phyloP scores from a whole-genome alignment of 1,284 basidiomycete species.

The Phylloporus gajari region DNA sequence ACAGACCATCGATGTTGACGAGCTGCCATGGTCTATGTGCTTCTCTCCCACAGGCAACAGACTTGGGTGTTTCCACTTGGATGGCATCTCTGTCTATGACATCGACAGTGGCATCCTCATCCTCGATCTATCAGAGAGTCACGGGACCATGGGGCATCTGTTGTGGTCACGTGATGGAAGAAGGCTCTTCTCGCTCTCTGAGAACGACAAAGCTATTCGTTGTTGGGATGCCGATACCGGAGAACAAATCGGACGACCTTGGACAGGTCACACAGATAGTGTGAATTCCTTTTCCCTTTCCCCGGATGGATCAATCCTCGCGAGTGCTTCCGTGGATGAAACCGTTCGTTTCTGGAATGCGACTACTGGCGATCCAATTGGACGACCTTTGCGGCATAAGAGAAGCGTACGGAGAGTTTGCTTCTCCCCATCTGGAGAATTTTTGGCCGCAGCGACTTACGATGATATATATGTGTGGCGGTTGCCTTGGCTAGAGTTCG shows the following conservation, averaged over 20 bases:
- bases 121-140: no score
- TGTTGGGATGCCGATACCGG: slow-evolving; percentile 24
- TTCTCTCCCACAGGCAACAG: background rate
- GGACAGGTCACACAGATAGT: slow-evolving; percentile 24
- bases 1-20: background rate
- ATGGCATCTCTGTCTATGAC: background rate
- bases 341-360: slow-evolving; percentile 28
- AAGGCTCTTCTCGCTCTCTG: slow-evolving; percentile 10
- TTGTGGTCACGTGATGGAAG: slow-evolving; percentile 26
- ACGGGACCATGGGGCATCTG: background rate
- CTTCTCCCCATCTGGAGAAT: slow-evolving; percentile 4
- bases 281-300: slow-evolving; percentile 21
- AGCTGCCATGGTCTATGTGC: background rate
- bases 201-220: slow-evolving; percentile 11
- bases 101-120: background rate
- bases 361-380: background rate
- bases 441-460: no score
- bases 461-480: no score
- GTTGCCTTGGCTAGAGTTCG: no score
- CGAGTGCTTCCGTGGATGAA: slow-evolving; percentile 12
- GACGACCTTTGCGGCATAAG: background rate
- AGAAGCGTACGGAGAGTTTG: background rate
- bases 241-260: slow-evolving; percentile 1
- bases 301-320: slow-evolving; percentile 19
- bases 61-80: no score